Base-by-base conservation (phyloP, 2,329 filamentous ascomycete species). In the Aureobasidium sp. region DNA sequence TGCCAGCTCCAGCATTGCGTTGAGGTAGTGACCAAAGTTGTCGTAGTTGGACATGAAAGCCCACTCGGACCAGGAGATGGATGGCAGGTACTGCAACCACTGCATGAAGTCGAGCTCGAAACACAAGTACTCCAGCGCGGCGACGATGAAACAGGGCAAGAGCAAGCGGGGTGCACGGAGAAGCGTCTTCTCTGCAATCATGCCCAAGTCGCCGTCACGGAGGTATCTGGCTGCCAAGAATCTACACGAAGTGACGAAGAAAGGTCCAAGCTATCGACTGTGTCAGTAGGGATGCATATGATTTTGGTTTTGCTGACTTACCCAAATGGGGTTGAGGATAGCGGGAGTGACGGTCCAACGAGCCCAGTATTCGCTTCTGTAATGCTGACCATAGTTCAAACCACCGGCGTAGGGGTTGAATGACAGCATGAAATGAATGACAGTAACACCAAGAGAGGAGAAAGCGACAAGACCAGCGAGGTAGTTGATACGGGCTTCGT, bases 161-260 rank as follows among this genome's bases (percentile, higher is more conserved):
- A 80, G 70, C 49, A 80, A 73, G 67, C 78, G 76, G 34, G 77
- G 77, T 36, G 76, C 72, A 62, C 78, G 72, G 14, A 74, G 71
- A 15, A 79, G 71, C 39, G 75, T 75, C 58, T 77, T 78, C 63
- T 79, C 73, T 3, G 76, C 77, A 41, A 81, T 71, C 31, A 74
- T 72, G 27, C 72, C 67, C 15, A 80, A 68, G 37, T 78, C 75
- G 20, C 77, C 78, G 5, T 71, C 74, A 49, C 70, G 72, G 9
- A 81, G 70, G 57, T 78, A 81, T 42, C 71, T 71, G 1, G 73
- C 69, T 14, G 74, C 72, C 34, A 80, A 63, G 67, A 81, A 81
- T 51, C 78, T 75, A 42, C 76, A 77, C 0, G 78, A 78, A 8
- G 76, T 80, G 9, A 77, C 77, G 68, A 81, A 77, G 69, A 81